These are phyloP conservation scores for Paraglomus occultum DNA, from an alignment of 192 early-diverging fungal genomes.

Conservation along the genomic window DNA sequence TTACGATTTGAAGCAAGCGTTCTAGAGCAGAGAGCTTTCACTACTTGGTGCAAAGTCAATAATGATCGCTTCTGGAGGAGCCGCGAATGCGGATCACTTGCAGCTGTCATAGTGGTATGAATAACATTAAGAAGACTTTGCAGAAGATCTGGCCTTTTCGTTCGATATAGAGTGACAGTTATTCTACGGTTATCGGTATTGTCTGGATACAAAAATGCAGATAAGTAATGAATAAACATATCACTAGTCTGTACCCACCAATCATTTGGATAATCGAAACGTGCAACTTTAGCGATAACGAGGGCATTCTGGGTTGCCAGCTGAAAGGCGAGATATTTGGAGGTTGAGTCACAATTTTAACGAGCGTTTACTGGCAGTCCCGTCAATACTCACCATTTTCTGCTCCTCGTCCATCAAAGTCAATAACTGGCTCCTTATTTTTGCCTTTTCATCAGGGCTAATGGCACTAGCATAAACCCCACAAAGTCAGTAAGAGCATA, in stretches of 20 bases:
- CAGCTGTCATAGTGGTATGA: slow-evolving; percentile 45
- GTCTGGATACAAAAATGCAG: too few relatives aligned
- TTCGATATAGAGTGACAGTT: too few relatives aligned
- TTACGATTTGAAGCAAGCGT: slow-evolving; percentile 62
- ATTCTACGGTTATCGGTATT: too few relatives aligned
- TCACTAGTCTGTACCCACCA: slow-evolving; percentile 62
- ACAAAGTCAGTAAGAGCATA: neutral
- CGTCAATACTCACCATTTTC: slow-evolving; percentile 48
- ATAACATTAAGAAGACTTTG: slow-evolving; percentile 54
- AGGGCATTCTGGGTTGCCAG: slow-evolving; percentile 76
- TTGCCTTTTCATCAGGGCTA: slow-evolving; percentile 63
- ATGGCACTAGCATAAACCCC: slow-evolving; percentile 51
- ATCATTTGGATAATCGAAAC: slow-evolving; percentile 83
- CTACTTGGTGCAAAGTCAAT: slow-evolving; percentile 69
- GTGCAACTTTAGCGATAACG: slow-evolving; percentile 75
- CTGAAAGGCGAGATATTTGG: slow-evolving; percentile 30
- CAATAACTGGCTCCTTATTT: slow-evolving; percentile 63
- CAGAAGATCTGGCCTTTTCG: slow-evolving; percentile 59
- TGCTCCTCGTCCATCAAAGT: slow-evolving; percentile 67
- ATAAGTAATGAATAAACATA: neutral
- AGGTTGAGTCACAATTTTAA: too few relatives aligned
- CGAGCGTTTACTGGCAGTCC: neutral
- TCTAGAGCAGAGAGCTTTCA: slow-evolving; percentile 73
- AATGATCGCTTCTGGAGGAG: slow-evolving; percentile 69
- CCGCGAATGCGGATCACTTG: slow-evolving; percentile 35